Conservation (phyloP, 169 alveolate genomes). For the Plasmodium gaboni region DNA sequence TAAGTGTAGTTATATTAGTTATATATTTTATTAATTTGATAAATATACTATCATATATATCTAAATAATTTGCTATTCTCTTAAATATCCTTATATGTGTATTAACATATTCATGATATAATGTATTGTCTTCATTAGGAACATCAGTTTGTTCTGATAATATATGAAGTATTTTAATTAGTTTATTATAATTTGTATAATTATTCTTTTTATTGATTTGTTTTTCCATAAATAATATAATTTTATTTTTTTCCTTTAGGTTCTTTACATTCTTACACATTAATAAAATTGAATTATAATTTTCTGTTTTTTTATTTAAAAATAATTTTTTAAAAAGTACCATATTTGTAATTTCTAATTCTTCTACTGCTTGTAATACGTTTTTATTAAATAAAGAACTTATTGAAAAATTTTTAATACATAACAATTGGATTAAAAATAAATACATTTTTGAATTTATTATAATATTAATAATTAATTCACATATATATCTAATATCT, state of each 20-base stretch:
- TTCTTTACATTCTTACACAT: conserved; percentile 57
- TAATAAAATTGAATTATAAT: conserved; percentile 44
- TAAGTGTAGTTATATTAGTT: conserved; percentile 36
- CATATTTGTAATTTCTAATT: conserved; percentile 29
- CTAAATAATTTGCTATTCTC: conserved; percentile 7
- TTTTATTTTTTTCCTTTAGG: conserved; percentile 36
- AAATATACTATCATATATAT: conserved; percentile 19
- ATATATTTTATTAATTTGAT: conserved; percentile 45
- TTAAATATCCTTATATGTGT: conserved; percentile 62
- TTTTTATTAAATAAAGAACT: conserved; percentile 39
- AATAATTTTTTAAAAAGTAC: conserved; percentile 35
- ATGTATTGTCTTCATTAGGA: not conserved
- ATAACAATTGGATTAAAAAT: conserved; percentile 22
- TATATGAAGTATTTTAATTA: conserved; percentile 21
- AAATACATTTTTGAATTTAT: not conserved
- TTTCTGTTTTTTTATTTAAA: conserved; percentile 12
- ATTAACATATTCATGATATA: conserved; percentile 15
- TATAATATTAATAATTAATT: conserved; percentile 11
- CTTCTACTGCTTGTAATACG: conserved; percentile 17
- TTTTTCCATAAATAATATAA: conserved; percentile 39
- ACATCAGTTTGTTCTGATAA: conserved; percentile 8
- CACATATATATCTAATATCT: conserved; percentile 42
- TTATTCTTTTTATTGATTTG: conserved; percentile 11
- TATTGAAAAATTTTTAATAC: conserved; percentile 40
- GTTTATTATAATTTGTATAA: not conserved